phyloP scores from a whole-genome alignment of 257 asterid genomes.

The Solanum virginianum region DNA sequence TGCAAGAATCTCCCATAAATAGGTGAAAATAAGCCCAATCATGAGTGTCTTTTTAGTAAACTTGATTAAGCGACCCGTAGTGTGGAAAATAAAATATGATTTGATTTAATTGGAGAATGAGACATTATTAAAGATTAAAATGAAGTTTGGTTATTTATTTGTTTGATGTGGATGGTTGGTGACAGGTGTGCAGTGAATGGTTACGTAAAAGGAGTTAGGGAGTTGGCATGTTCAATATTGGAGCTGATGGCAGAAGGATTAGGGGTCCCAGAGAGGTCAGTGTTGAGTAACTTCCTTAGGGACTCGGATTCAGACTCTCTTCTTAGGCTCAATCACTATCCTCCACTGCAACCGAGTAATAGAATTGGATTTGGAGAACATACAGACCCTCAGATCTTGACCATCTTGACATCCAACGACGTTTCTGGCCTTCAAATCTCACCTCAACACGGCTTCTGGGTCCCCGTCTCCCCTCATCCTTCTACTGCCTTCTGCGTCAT shows the following conservation, averaged over 20 bases:
- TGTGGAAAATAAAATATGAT: neutral
- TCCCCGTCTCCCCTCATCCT: constrained; percentile 43
- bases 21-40: constrained; percentile 2
- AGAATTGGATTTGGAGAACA: constrained; percentile 74
- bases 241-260: constrained; percentile 48
- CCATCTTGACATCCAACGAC: constrained; percentile 48
- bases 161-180: neutral
- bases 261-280: constrained; percentile 17
- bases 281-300: constrained; percentile 31
- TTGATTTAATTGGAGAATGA: neutral
- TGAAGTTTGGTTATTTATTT: too few species aligned
- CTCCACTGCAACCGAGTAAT: neutral
- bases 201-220: constrained; percentile 44
- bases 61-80: neutral
- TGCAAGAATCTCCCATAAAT: constrained; percentile 19
- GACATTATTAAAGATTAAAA: neutral
- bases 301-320: constrained; percentile 38
- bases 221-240: constrained; percentile 56
- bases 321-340: constrained; percentile 70
- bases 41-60: neutral
- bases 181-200: constrained; percentile 39
- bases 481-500: constrained; percentile 32
- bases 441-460: constrained; percentile 45
- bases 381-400: constrained; percentile 87
- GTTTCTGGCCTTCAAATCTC: constrained; percentile 55